Conservation (phyloP, 2,329 filamentous ascomycete genomes). For the Pseudogymnoascus sp. region DNA sequence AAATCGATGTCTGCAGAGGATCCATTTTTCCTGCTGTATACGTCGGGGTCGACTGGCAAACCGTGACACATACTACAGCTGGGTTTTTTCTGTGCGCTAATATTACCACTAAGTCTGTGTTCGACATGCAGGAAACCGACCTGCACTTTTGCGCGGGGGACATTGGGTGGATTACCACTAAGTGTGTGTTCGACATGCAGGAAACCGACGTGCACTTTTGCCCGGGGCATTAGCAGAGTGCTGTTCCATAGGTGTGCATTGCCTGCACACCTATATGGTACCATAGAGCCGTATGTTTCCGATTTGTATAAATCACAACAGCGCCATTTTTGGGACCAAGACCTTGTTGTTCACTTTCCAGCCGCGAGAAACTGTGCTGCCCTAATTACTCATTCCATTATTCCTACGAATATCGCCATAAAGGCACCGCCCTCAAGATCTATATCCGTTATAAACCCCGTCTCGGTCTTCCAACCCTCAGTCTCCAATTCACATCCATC, state of each 20-base stretch:
- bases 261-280: no score
- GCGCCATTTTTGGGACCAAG: not conserved
- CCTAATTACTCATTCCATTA: not conserved
- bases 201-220: slow-evolving; percentile 93
- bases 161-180: slow-evolving; percentile 98
- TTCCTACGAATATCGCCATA: slow-evolving; percentile 4
- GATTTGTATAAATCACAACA: not conserved
- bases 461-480: not conserved
- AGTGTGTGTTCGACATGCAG: slow-evolving; percentile 98
- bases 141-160: slow-evolving; percentile 97
- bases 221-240: no score
- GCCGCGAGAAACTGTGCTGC: no score
- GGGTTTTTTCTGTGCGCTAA: slow-evolving; percentile 91
- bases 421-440: not conserved
- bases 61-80: slow-evolving; percentile 93
- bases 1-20: slow-evolving; percentile 90
- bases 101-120: slow-evolving; percentile 94
- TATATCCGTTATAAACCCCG: not conserved
- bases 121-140: slow-evolving; percentile 92
- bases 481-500: not conserved
- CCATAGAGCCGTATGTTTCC: not conserved
- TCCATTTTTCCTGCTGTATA: slow-evolving; percentile 95
- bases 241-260: no score
- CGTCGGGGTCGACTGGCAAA: slow-evolving; percentile 94
- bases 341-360: not conserved